Percentiles rank a stretch among this genome's conserved stretches.
Evolutionary conservation across 306 rosid genomes (phyloP).

Genomic region (Lagenaria siceraria): DNA sequence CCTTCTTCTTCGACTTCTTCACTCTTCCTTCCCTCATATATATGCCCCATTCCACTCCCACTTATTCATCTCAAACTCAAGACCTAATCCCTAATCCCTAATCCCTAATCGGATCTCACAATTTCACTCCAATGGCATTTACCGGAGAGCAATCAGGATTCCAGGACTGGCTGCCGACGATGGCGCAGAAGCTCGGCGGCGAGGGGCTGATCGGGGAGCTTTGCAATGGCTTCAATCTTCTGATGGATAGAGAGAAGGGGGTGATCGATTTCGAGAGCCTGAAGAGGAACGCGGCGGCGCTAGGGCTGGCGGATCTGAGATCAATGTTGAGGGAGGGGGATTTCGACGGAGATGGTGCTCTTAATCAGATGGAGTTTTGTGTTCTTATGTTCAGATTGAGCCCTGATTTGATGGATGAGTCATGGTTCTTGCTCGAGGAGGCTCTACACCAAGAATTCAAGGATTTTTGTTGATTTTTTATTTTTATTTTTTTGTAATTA

Average conservation of each 20-base stretch:
- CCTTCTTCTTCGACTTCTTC: neutral
- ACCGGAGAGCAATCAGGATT: slow-evolving; percentile 22
- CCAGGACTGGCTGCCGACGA: slow-evolving; percentile 54
- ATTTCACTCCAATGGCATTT: slow-evolving; percentile 5
- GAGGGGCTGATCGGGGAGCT: slow-evolving; percentile 67
- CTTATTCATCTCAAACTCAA: neutral
- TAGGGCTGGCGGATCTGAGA: slow-evolving; percentile 56
- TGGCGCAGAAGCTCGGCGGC: slow-evolving; percentile 78
- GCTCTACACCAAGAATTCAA: slow-evolving; percentile 35
- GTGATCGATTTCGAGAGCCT: slow-evolving; percentile 73
- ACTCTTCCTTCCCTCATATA: neutral
- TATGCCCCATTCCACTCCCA: neutral
- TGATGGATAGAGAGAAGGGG: slow-evolving; percentile 41
- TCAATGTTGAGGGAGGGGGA: slow-evolving; percentile 69
- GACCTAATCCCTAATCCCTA: neutral
- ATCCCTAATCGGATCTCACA: neutral
- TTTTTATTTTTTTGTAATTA: neutral
- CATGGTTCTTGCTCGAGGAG: slow-evolving; percentile 43
- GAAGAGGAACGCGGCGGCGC: slow-evolving; percentile 48
- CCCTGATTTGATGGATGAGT: slow-evolving; percentile 79
- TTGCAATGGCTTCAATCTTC: slow-evolving; percentile 52
- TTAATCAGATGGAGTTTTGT: slow-evolving; percentile 77
- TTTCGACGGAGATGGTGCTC: slow-evolving; percentile 76
- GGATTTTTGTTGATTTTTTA: slow-evolving; percentile 8
- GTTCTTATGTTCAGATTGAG: slow-evolving; percentile 84